Base-by-base conservation (phyloP, 768 basidiomycete genomes). In the Mycena pura region DNA sequence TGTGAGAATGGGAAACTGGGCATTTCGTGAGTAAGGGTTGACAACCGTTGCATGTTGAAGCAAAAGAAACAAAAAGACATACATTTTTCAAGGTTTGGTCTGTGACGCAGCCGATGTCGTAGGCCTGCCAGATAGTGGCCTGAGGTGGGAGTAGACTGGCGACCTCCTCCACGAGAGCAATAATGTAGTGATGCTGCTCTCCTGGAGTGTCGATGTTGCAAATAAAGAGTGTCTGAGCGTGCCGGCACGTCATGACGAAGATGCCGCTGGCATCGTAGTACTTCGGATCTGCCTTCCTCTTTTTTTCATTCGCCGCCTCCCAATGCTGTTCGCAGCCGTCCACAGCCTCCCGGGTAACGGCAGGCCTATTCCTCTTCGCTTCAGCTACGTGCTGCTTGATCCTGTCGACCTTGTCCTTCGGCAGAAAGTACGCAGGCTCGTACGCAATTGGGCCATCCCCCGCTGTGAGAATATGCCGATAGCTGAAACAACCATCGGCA, bases 151-250 rank as follows among this genome's bases (percentile, higher is more conserved):
- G n/a, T n/a, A n/a, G n/a, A n/a, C n/a, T n/a, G n/a, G n/a, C n/a
- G 19, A 81, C 53, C 27, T 72, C 60, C 25, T 73, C 53, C 8
- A 80, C 60, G 1, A 80, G 67, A 0, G 76, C 67, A 3, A 81
- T 63, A 17, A 71, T 68, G 60, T 75, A 80, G n/a, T 78, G 73
- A 44, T 80, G 75, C 61, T 78, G 66, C 55, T 80, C 72, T 8
- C 78, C 75, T 13, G 76, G 69, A 1, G 76, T 69, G 53, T 76
- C 72, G 14, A 82, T 78, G 53, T 82, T 80, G n/a, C 73, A 72
- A 3, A 78, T 53, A 21, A 76, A 75, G 0, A 80, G 49, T 0
- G 74, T 72, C 14, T 77, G 72, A 36, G 77, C 72, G 36, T 80
- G 78, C 0, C 70, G 57, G 60, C 79, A 81, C 0, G 78, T 74